phyloP scores from a whole-genome alignment of 441 rosid genomes.

The Erodium chrysanthum region DNA sequence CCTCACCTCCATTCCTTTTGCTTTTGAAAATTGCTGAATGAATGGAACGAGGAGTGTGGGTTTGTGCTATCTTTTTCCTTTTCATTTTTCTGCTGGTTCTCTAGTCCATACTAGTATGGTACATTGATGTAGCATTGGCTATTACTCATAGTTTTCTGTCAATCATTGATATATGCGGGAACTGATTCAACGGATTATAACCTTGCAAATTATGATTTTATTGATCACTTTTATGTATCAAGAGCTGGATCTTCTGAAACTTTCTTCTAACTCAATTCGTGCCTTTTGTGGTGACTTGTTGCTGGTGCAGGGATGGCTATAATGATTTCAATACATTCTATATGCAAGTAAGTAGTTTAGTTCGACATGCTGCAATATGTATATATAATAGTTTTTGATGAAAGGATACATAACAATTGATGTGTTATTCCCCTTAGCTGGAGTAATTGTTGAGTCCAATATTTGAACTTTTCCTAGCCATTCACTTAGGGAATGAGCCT shows the following conservation, averaged over 20 bases:
- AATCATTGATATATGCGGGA: not conserved
- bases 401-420: not conserved
- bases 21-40: not conserved
- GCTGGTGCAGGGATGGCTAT: conserved; percentile 87
- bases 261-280: not conserved
- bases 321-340: conserved; percentile 98
- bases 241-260: conserved; percentile 7
- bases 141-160: not conserved
- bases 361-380: conserved; percentile 7
- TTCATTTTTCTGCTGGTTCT: not conserved
- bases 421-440: conserved; percentile 6
- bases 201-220: not conserved
- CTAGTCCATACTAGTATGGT: not conserved
- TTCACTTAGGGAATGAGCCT: not conserved
- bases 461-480: not conserved
- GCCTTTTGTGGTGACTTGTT: conserved; percentile 15
- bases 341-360: conserved; percentile 71
- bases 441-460: not conserved
- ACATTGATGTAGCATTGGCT: not conserved
- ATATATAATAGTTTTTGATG: not conserved
- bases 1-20: too few species aligned
- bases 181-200: conserved; percentile 1
- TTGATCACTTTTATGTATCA: conserved; percentile 9
- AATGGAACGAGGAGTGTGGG: not conserved
- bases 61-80: not conserved